Conservation (phyloP, 2,329 filamentous ascomycete species). For the Amauroascus verrucosus region DNA sequence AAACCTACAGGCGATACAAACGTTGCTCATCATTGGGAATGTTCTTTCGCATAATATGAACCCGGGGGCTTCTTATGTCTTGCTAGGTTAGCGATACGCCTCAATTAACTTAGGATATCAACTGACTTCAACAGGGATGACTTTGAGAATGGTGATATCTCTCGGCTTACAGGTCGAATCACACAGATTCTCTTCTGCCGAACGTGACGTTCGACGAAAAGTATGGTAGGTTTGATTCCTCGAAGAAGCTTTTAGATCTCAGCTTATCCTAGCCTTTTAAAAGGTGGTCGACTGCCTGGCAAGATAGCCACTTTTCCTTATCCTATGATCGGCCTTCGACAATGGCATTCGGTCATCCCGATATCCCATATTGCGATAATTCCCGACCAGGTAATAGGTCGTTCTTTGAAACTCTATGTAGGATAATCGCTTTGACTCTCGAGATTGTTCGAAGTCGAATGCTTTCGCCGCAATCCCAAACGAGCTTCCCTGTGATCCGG, state of each 20-base stretch:
- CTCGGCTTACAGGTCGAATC: constrained; percentile 51
- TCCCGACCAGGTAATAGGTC: constrained; percentile 41
- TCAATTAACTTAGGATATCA: not conserved
- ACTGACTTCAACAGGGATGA: constrained; percentile 38
- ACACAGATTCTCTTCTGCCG: constrained; percentile 42
- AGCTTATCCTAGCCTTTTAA: not conserved
- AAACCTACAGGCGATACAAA: constrained; percentile 52
- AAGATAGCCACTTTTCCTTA: constrained; percentile 53
- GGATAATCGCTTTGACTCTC: constrained; percentile 43
- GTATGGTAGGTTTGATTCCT: constrained; percentile 32
- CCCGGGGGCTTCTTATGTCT: constrained; percentile 52
- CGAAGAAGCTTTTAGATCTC: not conserved
- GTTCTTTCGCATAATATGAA: constrained; percentile 56
- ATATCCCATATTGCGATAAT: constrained; percentile 41
- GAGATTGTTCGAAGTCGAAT: constrained; percentile 52
- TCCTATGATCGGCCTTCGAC: constrained; percentile 52
- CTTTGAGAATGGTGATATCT: constrained; percentile 50
- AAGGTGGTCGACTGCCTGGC: constrained; percentile 55
- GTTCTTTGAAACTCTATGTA: constrained; percentile 51
- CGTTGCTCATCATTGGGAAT: constrained; percentile 52
- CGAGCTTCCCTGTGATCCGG: constrained; percentile 46
- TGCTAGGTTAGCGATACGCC: constrained; percentile 37
- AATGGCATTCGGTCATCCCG: constrained; percentile 43
- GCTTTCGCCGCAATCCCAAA: constrained; percentile 43
- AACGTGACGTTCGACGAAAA: constrained; percentile 37